Base-by-base conservation (phyloP, 2,329 filamentous ascomycete genomes). In the Exophiala sp. region DNA sequence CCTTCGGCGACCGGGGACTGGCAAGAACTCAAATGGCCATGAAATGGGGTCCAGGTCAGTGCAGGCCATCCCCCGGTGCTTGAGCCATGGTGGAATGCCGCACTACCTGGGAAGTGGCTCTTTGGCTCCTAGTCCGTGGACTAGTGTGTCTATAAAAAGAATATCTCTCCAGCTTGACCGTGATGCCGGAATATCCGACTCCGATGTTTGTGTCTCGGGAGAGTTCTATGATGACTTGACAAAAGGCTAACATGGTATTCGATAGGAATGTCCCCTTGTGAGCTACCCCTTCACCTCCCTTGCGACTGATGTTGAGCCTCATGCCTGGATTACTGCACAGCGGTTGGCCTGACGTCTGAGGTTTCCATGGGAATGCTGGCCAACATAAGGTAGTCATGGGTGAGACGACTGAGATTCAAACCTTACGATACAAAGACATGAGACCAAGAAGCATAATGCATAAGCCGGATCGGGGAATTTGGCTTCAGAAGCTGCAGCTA, bases 101-200 rank as follows among this genome's bases (percentile, higher is more conserved):
- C 21, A 27, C 29, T 22, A 27, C 24, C 40, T 14, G 11, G 18
- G 40, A 27, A 27, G 22, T 10, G 27, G 41, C 41, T 32, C 24
- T 19, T 19, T 44, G 32, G 24, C 14, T 19, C 13, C 10, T 35
- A 45, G 43, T 45, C 30, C 30, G 30, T 8, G 22, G 43, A 7
- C 29, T 32, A 32, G n/a, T 13, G n/a, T 27, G 24, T 35, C 44
- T 46, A 46, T 46, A 46, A 46, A 46, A 46, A 46, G 44, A 46
- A 11, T 34, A 34, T 34, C 27, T 19, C 21, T 5, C 5, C 35
- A 38, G 24, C 10, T 27, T 10, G 35, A 19, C 8, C 35, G 3
- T 4, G 19, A 19, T 38, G 19, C 35, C 35, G 19, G 35, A 21
- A 38, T 32, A 32, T 32, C 29, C 29, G 29, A 43, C 41, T 27